Conservation (phyloP, 2,329 filamentous ascomycete species). For the Aspergillus brunneoviolaceus region DNA sequence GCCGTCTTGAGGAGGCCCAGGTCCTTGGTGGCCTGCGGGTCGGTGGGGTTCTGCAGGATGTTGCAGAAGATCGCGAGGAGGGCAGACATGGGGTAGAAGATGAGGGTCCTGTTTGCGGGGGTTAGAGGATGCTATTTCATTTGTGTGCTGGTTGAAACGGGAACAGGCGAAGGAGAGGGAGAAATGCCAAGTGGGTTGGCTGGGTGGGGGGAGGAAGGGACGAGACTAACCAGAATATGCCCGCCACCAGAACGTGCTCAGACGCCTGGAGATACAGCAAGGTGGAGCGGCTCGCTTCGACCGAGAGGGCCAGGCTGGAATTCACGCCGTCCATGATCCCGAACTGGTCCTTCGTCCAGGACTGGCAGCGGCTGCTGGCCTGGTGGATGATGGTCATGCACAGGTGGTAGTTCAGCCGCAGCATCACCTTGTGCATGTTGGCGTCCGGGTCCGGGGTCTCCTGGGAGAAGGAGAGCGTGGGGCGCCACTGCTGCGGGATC, state of each 20-base stretch:
- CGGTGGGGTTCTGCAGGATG: constrained; percentile 51
- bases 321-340: constrained; percentile 48
- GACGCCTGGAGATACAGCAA: constrained; percentile 50
- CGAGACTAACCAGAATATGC: constrained; percentile 51
- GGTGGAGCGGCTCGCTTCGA: constrained; percentile 58
- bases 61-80: constrained; percentile 57
- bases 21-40: constrained; percentile 47
- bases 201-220: background rate
- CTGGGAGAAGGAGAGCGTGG: constrained; percentile 48
- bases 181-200: too few relatives aligned
- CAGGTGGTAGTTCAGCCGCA: constrained; percentile 58
- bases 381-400: constrained; percentile 57
- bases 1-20: constrained; percentile 48
- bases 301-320: constrained; percentile 54
- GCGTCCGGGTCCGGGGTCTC: constrained; percentile 33
- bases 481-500: constrained; percentile 47
- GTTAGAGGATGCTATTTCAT: too few relatives aligned
- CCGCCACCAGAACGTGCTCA: constrained; percentile 44
- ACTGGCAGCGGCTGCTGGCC: constrained; percentile 53
- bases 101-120: constrained; percentile 46
- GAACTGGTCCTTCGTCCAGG: constrained; percentile 38
- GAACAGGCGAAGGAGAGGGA: background rate
- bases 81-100: constrained; percentile 59
- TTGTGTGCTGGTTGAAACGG: background rate
- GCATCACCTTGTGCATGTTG: constrained; percentile 50